Conservation (phyloP, 106 monocot species). For the Apostasia shenzhenica region DNA sequence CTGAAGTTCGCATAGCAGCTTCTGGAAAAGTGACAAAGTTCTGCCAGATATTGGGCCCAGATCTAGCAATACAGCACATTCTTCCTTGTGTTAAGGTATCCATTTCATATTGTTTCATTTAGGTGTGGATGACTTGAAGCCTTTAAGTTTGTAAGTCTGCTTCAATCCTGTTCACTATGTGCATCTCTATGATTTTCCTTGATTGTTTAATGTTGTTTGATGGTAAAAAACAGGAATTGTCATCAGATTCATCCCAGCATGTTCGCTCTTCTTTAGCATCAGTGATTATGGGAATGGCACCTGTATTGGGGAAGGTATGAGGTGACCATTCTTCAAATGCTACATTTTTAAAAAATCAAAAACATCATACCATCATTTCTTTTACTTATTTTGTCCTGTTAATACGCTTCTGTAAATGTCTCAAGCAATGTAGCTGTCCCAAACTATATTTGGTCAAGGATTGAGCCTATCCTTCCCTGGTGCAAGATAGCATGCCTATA, state of each 20-base stretch:
- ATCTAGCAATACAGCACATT: constrained; percentile 56
- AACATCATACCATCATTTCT: too few species aligned
- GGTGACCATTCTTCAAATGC: not conserved
- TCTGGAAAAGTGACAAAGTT: constrained; percentile 73
- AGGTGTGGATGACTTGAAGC: not conserved
- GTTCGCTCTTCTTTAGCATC: constrained; percentile 69
- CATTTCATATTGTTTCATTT: not conserved
- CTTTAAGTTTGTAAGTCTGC: not conserved
- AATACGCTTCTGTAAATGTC: too few species aligned
- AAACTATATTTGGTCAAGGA: too few species aligned
- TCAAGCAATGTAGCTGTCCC: too few species aligned
- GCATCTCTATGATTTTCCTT: not conserved
- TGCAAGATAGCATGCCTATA: too few species aligned
- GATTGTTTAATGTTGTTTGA: not conserved
- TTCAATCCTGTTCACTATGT: not conserved
- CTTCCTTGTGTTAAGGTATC: constrained; percentile 75
- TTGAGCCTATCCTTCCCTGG: too few species aligned
- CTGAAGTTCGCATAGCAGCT: constrained; percentile 75
- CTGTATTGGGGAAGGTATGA: constrained; percentile 54
- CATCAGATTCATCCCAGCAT: constrained; percentile 79
- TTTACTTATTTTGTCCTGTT: too few species aligned
- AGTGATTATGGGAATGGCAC: constrained; percentile 80
- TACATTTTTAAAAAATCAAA: too few species aligned
- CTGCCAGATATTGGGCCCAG: constrained; percentile 59
- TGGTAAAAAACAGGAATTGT: constrained; percentile 40